Conservation (phyloP, 768 basidiomycete species). For the Lactifluus rugatus region DNA sequence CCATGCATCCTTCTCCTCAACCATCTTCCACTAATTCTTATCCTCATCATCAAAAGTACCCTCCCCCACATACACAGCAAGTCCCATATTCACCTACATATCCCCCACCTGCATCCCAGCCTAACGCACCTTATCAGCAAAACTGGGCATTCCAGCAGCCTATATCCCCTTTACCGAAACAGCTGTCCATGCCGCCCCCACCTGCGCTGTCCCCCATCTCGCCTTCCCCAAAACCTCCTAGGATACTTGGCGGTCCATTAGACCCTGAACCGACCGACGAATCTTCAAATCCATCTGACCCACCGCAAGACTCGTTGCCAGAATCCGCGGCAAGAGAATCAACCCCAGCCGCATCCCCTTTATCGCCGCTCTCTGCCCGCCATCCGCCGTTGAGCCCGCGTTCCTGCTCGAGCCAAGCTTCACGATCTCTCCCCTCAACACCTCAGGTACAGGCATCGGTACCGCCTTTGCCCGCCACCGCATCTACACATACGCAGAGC, state of each 20-base stretch:
- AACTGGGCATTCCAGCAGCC: slow-evolving; percentile 40
- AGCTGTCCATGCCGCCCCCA: slow-evolving; percentile 41
- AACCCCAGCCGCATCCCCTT: neutral
- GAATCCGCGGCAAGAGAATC: neutral
- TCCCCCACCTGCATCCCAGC: slow-evolving; percentile 17
- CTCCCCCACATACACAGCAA: slow-evolving; percentile 22
- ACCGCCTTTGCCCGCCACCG: neutral
- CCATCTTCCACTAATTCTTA: slow-evolving; percentile 25
- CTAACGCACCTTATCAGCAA: slow-evolving; percentile 29
- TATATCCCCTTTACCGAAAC: slow-evolving; percentile 54
- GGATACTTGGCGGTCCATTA: slow-evolving; percentile 14
- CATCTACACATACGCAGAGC: neutral
- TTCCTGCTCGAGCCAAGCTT: slow-evolving; percentile 5
- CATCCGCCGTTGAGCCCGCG: neutral
- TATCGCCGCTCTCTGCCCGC: neutral
- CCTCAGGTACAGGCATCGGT: neutral
- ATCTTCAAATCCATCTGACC: neutral
- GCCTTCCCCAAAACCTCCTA: slow-evolving; percentile 10
- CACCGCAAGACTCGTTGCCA: neutral
- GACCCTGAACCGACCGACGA: slow-evolving; percentile 4
- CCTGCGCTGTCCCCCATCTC: slow-evolving; percentile 19
- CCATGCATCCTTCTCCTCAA: slow-evolving; percentile 21
- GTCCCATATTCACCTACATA: slow-evolving; percentile 26
- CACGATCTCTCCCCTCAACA: neutral
- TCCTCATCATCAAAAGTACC: slow-evolving; percentile 27